Conservation (phyloP, 1,284 basidiomycete genomes). For the Lignosus rhinocerotis region DNA sequence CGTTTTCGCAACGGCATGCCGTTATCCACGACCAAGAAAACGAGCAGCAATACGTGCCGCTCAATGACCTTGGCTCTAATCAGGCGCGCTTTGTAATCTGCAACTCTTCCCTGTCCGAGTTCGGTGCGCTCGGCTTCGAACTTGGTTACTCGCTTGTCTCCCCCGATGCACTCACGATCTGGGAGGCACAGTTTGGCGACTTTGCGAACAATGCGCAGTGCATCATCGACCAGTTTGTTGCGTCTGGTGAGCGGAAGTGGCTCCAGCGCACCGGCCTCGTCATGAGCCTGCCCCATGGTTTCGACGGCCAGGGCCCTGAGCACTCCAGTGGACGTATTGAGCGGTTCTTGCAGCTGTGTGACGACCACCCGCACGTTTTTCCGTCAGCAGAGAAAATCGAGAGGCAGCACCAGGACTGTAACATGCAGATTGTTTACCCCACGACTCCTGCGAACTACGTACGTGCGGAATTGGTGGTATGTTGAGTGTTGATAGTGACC, state of each 20-base stretch:
- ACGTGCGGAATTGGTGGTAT: constrained; percentile 26
- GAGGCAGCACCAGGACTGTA: constrained; percentile 97
- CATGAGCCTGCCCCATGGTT: constrained; percentile 93
- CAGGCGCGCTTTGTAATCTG: constrained; percentile 94
- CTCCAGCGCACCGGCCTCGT: constrained; percentile 93
- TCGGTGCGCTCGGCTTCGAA: constrained; percentile 94
- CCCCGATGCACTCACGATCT: constrained; percentile 91
- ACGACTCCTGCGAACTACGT: constrained; percentile 94
- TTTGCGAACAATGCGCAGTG: constrained; percentile 97
- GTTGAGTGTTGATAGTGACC: constrained; percentile 11
- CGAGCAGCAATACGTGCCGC: constrained; percentile 87
- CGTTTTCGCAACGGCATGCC: constrained; percentile 99
- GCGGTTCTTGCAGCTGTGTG: constrained; percentile 96
- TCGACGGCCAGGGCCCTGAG: constrained; percentile 98
- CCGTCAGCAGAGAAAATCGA: constrained; percentile 88
- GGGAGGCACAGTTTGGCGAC: constrained; percentile 99
- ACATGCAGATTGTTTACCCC: constrained; percentile 98
- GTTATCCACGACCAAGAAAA: constrained; percentile 96
- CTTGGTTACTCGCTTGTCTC: constrained; percentile 98
- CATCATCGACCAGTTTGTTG: constrained; percentile 99
- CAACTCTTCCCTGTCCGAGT: constrained; percentile 98
- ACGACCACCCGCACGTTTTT: constrained; percentile 94
- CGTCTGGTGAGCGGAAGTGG: constrained; percentile 98
- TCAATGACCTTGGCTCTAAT: constrained; percentile 85
- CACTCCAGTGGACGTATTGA: constrained; percentile 97